phyloP scores from a whole-genome alignment of 495 filamentous ascomycete species.

The Bryoglossum gracile region DNA sequence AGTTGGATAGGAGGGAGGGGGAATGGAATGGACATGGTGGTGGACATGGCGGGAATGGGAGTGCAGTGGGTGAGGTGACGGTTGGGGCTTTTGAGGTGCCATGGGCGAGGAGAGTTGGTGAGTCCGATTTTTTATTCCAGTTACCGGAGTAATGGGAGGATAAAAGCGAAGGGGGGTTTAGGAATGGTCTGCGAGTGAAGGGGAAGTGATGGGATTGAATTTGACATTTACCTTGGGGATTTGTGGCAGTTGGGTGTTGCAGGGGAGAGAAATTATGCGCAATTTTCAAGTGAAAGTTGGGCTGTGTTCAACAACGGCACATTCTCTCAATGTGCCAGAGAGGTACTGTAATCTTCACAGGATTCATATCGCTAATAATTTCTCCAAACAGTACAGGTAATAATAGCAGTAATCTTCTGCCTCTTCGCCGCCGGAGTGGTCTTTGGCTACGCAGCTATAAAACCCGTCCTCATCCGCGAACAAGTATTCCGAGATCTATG shows the following conservation, averaged over 20 bases:
- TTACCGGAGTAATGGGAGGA: no score
- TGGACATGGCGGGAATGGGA: no score
- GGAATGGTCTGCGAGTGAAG: no score
- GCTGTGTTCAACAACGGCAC: no score
- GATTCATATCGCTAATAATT: conserved; percentile 16
- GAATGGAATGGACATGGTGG: no score
- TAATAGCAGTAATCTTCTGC: conserved; percentile 67
- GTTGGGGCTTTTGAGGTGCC: conserved; percentile 66
- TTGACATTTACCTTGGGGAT: no score
- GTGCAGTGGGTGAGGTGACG: conserved; percentile 40
- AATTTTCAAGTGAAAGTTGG: no score
- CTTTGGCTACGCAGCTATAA: conserved; percentile 80
- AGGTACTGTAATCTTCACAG: neutral
- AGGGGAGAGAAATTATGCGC: no score
- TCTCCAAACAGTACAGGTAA: conserved; percentile 47
- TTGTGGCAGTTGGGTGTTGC: no score
- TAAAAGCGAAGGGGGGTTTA: no score
- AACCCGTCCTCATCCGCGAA: conserved; percentile 70
- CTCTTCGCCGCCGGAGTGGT: conserved; percentile 73
- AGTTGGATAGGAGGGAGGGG: no score
- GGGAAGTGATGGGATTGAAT: no score
- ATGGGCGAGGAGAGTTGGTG: conserved; percentile 54
- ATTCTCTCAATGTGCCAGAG: neutral
- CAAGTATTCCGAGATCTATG: conserved; percentile 65
- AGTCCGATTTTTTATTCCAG: conserved; percentile 24